Base-by-base conservation (phyloP, 495 filamentous ascomycete genomes). In the Lophium mytilinum region DNA sequence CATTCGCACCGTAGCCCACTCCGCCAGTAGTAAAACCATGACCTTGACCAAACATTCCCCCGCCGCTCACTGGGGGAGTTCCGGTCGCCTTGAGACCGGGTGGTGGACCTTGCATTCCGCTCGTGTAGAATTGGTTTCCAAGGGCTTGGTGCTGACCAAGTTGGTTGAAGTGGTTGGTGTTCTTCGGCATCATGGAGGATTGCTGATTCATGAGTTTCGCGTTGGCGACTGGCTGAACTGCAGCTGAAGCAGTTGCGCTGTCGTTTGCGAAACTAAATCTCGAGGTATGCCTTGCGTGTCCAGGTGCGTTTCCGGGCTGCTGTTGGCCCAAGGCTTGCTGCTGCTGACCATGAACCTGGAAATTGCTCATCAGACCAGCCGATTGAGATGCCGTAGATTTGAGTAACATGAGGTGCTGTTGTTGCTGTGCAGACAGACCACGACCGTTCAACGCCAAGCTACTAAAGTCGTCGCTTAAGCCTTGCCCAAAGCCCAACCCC, bases 1-100 rank as follows among this genome's bases (percentile, higher is more conserved):
- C 81, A 52, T 77, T 82, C 54, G 77, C 77, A 52, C 86, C 82
- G 63, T 93, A 84, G 11, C 81, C 81, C 50, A 85, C 75, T 57
- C 86, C 84, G 52, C 84, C 80, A 48, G 69, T 75, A 9, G 75
- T 73, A 65, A 95, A 95, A 40, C 87, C 85, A 64, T 88, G 84
- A 35, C 83, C 82, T 67, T 88, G 85, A 17, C 83, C 83, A 61
- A 88, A 89, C 79, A 87, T 87, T 53, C 84, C 83, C 45, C 83
- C 84, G 24, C 84, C 83, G 57, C 78, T 83, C 56, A 88, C 86
- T 5, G 93, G 93, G 48, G 93, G 92, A 10, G 90, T 95, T 34
- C 90, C 90, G 1, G 89, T 87, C 4, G 90, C 90, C 74, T 99
- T 97, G 52, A 99, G 78, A 2, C 94, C 94, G 1, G 94, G 94